Evolutionary conservation across 495 filamentous ascomycete species (phyloP).

Genomic region (Talaromyces adpressus): DNA sequence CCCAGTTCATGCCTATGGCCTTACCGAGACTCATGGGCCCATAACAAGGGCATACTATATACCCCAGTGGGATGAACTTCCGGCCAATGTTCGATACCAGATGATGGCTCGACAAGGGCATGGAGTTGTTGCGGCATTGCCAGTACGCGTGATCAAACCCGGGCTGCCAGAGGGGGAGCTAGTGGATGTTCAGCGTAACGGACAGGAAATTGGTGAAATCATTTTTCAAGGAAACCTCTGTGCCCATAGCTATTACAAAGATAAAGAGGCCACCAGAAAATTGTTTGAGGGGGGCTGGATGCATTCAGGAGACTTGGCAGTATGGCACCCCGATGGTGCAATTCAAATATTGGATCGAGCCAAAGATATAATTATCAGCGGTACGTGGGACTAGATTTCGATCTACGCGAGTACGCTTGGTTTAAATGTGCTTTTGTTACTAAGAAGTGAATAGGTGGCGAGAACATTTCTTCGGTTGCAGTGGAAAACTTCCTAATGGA

Average conservation of each 20-base stretch:
- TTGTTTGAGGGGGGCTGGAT: constrained; percentile 80
- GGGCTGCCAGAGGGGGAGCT: constrained; percentile 60
- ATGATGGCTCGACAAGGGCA: constrained; percentile 88
- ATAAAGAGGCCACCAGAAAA: constrained; percentile 76
- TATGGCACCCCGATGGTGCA: constrained; percentile 83
- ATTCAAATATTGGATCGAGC: constrained; percentile 88
- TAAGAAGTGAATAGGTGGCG: constrained; percentile 55
- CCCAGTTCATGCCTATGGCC: constrained; percentile 90
- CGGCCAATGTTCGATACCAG: constrained; percentile 64
- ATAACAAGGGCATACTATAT: constrained; percentile 89
- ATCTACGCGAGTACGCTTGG: neutral
- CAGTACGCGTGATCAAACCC: constrained; percentile 74
- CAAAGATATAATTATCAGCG: constrained; percentile 98
- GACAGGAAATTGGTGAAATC: constrained; percentile 90
- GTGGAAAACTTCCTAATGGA: constrained; percentile 84
- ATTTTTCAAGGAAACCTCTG: constrained; percentile 90
- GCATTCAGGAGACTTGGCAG: constrained; percentile 87
- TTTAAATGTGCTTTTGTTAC: neutral
- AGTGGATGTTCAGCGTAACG: constrained; percentile 70
- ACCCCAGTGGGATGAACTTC: constrained; percentile 71
- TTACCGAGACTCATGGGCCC: constrained; percentile 94
- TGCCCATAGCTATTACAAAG: constrained; percentile 84
- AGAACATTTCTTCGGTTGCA: constrained; percentile 92
- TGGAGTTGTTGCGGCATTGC: constrained; percentile 78
- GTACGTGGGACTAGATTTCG: constrained; percentile 37